These are phyloP conservation scores for Castanea sativa DNA, from an alignment of 306 rosid genomes.

Conservation along the genomic window DNA sequence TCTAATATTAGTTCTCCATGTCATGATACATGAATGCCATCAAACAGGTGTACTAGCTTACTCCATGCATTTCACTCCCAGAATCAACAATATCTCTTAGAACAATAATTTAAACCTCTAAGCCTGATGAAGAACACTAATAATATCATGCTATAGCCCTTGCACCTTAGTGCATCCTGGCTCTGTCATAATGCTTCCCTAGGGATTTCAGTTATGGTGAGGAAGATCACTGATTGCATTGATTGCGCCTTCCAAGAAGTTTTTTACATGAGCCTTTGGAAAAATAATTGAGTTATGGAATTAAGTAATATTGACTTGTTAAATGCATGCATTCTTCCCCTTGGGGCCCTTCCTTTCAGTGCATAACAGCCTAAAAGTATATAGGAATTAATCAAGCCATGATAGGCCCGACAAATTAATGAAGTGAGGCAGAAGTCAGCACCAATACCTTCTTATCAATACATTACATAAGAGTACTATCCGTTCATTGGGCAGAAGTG, in stretches of 20 bases:
- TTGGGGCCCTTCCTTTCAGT: not conserved
- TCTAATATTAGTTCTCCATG: not conserved
- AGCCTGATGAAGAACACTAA: no score
- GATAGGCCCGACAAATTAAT: conserved; percentile 21
- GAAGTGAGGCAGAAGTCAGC: conserved; percentile 8
- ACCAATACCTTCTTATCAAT: conserved; percentile 76
- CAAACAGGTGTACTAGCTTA: not conserved
- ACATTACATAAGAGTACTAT: conserved; percentile 66
- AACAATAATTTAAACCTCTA: no score
- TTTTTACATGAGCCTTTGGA: not conserved
- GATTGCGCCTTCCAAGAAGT: not conserved
- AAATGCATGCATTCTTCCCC: not conserved
- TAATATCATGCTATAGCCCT: no score
- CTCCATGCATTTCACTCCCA: not conserved
- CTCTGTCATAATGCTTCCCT: no score
- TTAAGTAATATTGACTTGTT: not conserved
- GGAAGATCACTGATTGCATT: not conserved
- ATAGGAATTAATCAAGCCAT: not conserved
- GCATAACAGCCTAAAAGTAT: not conserved
- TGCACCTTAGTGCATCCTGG: no score
- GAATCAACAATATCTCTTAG: no score
- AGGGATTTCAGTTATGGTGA: not conserved
- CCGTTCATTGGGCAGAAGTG: conserved; percentile 82
- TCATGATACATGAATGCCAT: not conserved
- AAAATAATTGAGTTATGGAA: not conserved